phyloP scores from a whole-genome alignment of 805 yeast species.

The Lachancea fermentati region DNA sequence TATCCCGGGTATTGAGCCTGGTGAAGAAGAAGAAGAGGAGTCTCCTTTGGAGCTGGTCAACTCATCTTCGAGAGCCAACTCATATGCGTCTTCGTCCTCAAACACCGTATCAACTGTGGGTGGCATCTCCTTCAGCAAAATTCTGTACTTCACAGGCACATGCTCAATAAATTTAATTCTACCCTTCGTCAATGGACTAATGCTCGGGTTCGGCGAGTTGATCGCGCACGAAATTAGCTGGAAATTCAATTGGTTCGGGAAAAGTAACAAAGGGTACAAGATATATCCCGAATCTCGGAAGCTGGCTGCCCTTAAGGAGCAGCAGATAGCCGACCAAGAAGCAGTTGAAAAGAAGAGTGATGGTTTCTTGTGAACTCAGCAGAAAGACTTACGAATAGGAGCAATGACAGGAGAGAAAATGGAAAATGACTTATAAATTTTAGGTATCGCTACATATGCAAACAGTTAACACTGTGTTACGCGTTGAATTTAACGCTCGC shows the following conservation, averaged over 20 bases:
- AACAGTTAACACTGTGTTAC: neutral
- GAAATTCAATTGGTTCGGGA: constrained; percentile 56
- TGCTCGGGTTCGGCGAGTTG: constrained; percentile 95
- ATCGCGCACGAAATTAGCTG: constrained; percentile 90
- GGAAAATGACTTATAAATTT: neutral
- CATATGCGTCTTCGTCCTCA: neutral
- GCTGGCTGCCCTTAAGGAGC: constrained; percentile 1
- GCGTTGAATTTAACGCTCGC: too few species aligned
- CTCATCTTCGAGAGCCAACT: neutral
- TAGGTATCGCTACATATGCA: neutral
- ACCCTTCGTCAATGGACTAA: constrained; percentile 89
- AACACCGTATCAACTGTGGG: neutral
- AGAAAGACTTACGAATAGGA: neutral
- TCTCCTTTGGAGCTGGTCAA: neutral
- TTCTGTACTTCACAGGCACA: constrained; percentile 25
- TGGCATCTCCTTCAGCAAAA: constrained; percentile 5
- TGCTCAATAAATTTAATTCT: constrained; percentile 69
- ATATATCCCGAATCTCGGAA: constrained; percentile 25
- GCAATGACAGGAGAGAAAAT: neutral
- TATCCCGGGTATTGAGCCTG: constrained; percentile 5
- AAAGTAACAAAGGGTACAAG: constrained; percentile 50
- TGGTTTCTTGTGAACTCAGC: neutral
- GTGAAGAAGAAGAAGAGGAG: constrained; percentile 7
- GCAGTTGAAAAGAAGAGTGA: neutral
- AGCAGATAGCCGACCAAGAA: neutral